These are phyloP conservation scores for Melanomma pulvis-pyrius DNA, from an alignment of 495 filamentous ascomycete species.

Conservation along the genomic window DNA sequence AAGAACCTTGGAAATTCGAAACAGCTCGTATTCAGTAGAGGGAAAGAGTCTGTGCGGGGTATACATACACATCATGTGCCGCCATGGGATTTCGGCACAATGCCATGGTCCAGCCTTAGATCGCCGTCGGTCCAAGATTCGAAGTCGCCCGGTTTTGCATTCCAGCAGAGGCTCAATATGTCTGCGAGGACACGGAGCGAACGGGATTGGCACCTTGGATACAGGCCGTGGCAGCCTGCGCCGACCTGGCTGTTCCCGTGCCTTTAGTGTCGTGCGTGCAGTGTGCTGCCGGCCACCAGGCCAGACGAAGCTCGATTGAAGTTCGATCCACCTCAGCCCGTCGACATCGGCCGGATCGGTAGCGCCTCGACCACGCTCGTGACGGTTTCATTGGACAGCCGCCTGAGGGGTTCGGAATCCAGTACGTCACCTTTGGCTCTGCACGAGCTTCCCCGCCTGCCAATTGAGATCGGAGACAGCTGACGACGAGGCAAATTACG, in stretches of 20 bases:
- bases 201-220: too few relatives aligned
- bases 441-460: too few relatives aligned
- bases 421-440: too few relatives aligned
- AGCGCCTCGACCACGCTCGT: background rate
- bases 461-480: background rate
- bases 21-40: background rate
- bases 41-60: background rate
- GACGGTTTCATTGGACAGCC: background rate
- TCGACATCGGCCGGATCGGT: background rate
- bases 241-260: too few relatives aligned
- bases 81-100: background rate
- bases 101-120: background rate
- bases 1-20: background rate
- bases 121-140: background rate
- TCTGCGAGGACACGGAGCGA: background rate
- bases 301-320: background rate
- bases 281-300: background rate
- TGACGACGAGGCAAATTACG: background rate
- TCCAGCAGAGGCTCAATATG: background rate
- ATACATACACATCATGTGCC: background rate
- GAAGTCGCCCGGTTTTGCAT: background rate
- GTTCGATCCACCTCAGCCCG: background rate
- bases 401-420: too few relatives aligned
- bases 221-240: too few relatives aligned
- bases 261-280: background rate